Evolutionary conservation across 257 asterid species (phyloP), one percentile per base, ranked within the genome.

Genomic region (Solanum clarkiae): DNA sequence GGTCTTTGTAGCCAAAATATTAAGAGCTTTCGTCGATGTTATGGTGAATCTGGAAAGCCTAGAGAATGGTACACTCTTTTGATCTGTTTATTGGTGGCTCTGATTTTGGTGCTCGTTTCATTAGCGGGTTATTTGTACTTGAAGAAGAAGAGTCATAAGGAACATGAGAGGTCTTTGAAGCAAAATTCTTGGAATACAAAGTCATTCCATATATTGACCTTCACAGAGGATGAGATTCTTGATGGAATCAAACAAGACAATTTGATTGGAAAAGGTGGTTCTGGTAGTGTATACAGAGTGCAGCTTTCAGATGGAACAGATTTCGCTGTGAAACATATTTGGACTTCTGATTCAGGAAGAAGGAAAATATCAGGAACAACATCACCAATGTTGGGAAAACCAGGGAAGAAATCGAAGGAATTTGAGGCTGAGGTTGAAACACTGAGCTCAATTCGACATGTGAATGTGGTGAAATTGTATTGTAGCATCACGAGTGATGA

Each of bases 401-500:
- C 88, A 13, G 83, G 88, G 51, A 75, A 83, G 4, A 94, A 86
- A 88, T 77, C 82, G 0, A 66, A 88, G 12, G 95, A 94, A 24
- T 94, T 94, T 17, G 97, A 95, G 22, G 94, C 99, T 0, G 99
- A 95, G 92, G 97, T 94, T 16, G 88, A 88, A 83, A 90, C 98
- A 18, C 81, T 96, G 86, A 96, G 98, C 85, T 93, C 98, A 0
- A 90, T 96, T 4, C 85, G 99, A 63, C 99, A 96, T 60, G 84
- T 94, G 32, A 96, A 96, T 84, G 98, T 96, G 80, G 99, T 96
- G 87, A 96, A 96, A 85, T 10, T 96, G 63, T 94, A 86, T 32
- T 94, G 98, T 83, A 92, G 98, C 84, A 94, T 95, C 60, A 92
- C 93, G 6, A 94, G 99, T 47, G 98, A 94, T 86, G 98, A 93